phyloP scores from a whole-genome alignment of 2,329 filamentous ascomycete genomes.

The Colletotrichum costaricense region DNA sequence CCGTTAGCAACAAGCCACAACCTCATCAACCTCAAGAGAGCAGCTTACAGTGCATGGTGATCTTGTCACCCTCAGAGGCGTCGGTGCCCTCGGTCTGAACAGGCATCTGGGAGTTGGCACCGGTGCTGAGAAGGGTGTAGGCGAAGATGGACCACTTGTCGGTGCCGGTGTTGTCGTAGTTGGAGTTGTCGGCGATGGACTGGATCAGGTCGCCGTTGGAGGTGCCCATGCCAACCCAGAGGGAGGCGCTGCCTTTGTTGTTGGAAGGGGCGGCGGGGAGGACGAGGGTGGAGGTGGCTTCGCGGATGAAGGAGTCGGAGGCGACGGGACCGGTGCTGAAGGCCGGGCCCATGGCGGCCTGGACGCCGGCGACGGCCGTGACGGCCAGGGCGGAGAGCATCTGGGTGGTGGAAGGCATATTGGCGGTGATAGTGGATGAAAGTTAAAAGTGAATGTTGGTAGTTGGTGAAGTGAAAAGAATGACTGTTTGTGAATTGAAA shows the following conservation, averaged over 20 bases:
- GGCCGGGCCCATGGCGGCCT: slow-evolving; percentile 48
- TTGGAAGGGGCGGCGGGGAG: slow-evolving; percentile 51
- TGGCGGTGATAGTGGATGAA: background rate
- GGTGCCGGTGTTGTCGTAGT: slow-evolving; percentile 44
- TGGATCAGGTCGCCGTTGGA: slow-evolving; percentile 59
- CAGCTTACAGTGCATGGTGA: slow-evolving; percentile 31
- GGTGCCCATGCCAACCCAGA: slow-evolving; percentile 62
- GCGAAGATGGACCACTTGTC: slow-evolving; percentile 54
- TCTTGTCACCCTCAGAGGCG: slow-evolving; percentile 24
- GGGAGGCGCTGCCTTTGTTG: slow-evolving; percentile 49
- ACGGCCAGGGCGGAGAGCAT: slow-evolving; percentile 23
- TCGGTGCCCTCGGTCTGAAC: slow-evolving; percentile 25
- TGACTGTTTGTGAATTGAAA: background rate
- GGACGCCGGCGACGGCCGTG: slow-evolving; percentile 23
- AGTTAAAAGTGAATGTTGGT: background rate
- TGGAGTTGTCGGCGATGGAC: slow-evolving; percentile 54
- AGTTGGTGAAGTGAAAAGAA: background rate
- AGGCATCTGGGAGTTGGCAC: slow-evolving; percentile 30
- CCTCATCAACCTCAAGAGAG: accelerated
- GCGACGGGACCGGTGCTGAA: slow-evolving; percentile 58
- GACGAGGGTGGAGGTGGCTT: slow-evolving; percentile 55
- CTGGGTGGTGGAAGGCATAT: slow-evolving; percentile 29
- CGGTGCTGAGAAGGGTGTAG: slow-evolving; percentile 52
- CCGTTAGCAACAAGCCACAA: background rate
- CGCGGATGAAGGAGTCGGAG: slow-evolving; percentile 53